Conservation (phyloP, 2,329 filamentous ascomycete species). For the Moelleriella libera region DNA sequence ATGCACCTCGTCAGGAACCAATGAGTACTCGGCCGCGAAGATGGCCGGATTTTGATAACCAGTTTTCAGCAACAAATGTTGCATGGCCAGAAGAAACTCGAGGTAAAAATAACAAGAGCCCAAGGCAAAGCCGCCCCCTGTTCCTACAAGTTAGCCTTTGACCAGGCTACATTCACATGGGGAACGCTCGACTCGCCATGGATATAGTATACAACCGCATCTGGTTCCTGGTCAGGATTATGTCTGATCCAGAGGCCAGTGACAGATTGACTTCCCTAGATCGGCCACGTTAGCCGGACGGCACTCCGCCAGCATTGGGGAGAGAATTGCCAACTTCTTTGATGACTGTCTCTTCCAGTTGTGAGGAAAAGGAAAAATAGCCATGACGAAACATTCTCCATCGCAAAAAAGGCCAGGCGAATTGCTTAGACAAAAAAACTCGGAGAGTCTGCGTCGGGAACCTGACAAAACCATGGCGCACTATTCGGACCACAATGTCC, state of each 20-base stretch:
- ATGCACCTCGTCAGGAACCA: conserved; percentile 61
- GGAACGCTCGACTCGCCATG: conserved; percentile 42
- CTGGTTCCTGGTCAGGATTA: conserved; percentile 45
- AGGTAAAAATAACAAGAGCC: conserved; percentile 74
- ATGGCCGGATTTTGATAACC: conserved; percentile 65
- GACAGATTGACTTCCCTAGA: conserved; percentile 24
- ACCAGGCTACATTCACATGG: background rate
- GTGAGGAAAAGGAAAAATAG: conserved; percentile 43
- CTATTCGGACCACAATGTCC: conserved; percentile 62
- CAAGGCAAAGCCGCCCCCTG: conserved; percentile 72
- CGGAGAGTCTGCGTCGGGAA: conserved; percentile 55
- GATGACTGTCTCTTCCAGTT: conserved; percentile 40
- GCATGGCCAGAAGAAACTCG: conserved; percentile 66
- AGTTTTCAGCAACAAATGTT: conserved; percentile 45
- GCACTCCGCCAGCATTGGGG: background rate
- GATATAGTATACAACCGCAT: conserved; percentile 69
- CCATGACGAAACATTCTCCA: conserved; percentile 68
- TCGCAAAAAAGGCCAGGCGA: conserved; percentile 58
- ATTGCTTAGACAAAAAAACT: conserved; percentile 64
- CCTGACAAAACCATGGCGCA: conserved; percentile 62
- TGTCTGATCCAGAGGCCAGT: conserved; percentile 57
- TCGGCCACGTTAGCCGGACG: background rate
- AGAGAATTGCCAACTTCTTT: conserved; percentile 11
- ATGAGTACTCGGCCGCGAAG: conserved; percentile 67
- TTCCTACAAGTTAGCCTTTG: background rate